Evolutionary conservation across 164 flowering plant species (phyloP).

Genomic region (Tinospora cordifolia): DNA sequence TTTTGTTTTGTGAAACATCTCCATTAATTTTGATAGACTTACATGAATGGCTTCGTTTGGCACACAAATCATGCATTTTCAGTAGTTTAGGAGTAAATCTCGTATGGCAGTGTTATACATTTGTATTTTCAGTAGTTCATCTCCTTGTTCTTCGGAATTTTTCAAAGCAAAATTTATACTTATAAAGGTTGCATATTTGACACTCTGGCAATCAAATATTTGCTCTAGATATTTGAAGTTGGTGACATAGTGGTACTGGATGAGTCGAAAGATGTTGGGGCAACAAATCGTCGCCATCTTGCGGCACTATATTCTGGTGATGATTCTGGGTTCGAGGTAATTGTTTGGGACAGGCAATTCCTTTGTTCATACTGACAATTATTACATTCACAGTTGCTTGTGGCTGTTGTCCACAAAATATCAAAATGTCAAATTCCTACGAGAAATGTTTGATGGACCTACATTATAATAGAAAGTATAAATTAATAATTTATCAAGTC

Average conservation of each 20-base stretch:
- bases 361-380: neutral
- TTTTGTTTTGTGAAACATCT: too few relatives aligned
- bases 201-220: constrained; percentile 1
- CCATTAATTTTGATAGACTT: too few relatives aligned
- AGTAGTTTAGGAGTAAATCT: neutral
- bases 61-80: too few relatives aligned
- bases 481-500: too few relatives aligned
- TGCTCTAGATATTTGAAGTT: constrained; percentile 63
- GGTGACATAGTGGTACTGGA: constrained; percentile 69
- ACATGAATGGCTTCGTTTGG: too few relatives aligned
- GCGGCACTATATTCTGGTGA: constrained; percentile 81
- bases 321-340: constrained; percentile 90
- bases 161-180: neutral
- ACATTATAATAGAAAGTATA: neutral
- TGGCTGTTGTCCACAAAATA: neutral
- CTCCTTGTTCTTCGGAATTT: neutral
- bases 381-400: neutral
- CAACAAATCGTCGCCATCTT: constrained; percentile 59
- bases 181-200: neutral
- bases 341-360: neutral
- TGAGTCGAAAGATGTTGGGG: constrained; percentile 70
- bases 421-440: neutral
- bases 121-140: neutral
- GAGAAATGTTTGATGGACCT: neutral
- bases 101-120: neutral